These are phyloP conservation scores for Agaricus sinodeliciosus DNA, from an alignment of 768 basidiomycete genomes.

Conservation along the genomic window DNA sequence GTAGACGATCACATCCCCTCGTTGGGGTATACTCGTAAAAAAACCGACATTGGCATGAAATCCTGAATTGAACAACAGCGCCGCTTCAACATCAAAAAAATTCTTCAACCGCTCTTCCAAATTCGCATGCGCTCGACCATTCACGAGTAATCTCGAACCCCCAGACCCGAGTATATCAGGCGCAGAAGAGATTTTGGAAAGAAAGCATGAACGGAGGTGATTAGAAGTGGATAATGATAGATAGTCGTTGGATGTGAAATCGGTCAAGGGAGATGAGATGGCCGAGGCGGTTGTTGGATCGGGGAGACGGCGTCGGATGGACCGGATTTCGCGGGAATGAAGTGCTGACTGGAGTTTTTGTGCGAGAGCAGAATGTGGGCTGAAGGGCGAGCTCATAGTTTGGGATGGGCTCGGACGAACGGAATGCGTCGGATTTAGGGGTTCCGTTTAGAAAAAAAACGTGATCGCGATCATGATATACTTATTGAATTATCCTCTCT, in stretches of 20 bases:
- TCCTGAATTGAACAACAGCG: slow-evolving; percentile 87
- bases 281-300: slow-evolving; percentile 27
- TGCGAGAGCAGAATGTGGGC: slow-evolving; percentile 20
- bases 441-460: neutral
- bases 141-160: slow-evolving; percentile 81
- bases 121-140: slow-evolving; percentile 58
- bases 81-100: slow-evolving; percentile 58
- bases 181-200: slow-evolving; percentile 40
- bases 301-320: slow-evolving; percentile 67
- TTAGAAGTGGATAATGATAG: slow-evolving; percentile 69
- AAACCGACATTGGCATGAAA: slow-evolving; percentile 90
- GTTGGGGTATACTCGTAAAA: slow-evolving; percentile 75
- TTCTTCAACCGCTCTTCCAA: slow-evolving; percentile 63
- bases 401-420: neutral
- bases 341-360: slow-evolving; percentile 45
- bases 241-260: slow-evolving; percentile 93
- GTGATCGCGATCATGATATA: too few relatives aligned
- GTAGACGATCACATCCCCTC: slow-evolving; percentile 69
- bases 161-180: slow-evolving; percentile 78
- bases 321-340: slow-evolving; percentile 54
- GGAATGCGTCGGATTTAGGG: neutral
- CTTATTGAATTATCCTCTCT: too few relatives aligned
- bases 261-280: slow-evolving; percentile 26
- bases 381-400: too few relatives aligned
- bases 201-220: slow-evolving; percentile 49